These are phyloP conservation scores for Phanerochaete carnosa DNA, from an alignment of 768 basidiomycete species.

Conservation along the genomic window DNA sequence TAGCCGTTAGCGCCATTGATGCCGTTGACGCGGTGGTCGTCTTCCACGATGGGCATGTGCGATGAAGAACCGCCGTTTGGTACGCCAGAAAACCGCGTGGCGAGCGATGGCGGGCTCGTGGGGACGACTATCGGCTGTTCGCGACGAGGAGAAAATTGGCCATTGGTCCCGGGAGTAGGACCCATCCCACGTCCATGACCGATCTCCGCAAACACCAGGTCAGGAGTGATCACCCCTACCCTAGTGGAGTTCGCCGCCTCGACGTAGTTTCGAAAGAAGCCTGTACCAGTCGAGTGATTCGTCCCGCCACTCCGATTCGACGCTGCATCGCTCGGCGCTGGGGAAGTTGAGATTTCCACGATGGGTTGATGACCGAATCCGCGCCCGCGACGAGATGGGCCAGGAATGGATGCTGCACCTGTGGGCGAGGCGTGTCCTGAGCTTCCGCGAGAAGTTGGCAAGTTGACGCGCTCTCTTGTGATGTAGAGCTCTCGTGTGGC, in stretches of 20 bases:
- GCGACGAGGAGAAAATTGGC: conserved; percentile 7
- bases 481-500: conserved; percentile 17
- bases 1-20: conserved; percentile 5
- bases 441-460: conserved; percentile 17
- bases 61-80: conserved; percentile 10
- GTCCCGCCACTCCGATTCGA: conserved; percentile 52
- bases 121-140: conserved; percentile 7
- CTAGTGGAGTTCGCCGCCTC: conserved; percentile 36
- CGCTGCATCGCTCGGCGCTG: conserved; percentile 57
- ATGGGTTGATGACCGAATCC: conserved; percentile 52
- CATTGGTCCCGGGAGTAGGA: not conserved
- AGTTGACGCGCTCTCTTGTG: conserved; percentile 17
- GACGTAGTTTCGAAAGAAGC: conserved; percentile 61
- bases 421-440: conserved; percentile 12
- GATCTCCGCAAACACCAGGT: conserved; percentile 73
- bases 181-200: conserved; percentile 64
- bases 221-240: conserved; percentile 61
- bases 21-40: conserved; percentile 3
- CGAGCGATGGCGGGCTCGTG: not conserved
- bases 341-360: conserved; percentile 51
- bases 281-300: conserved; percentile 52
- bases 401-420: conserved; percentile 31
- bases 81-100: not conserved
- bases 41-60: conserved; percentile 7
- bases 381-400: conserved; percentile 50